Evolutionary conservation across 164 flowering plant genomes (phyloP), one percentile per base, ranked within the genome.

Genomic region (Litsea cubeba): DNA sequence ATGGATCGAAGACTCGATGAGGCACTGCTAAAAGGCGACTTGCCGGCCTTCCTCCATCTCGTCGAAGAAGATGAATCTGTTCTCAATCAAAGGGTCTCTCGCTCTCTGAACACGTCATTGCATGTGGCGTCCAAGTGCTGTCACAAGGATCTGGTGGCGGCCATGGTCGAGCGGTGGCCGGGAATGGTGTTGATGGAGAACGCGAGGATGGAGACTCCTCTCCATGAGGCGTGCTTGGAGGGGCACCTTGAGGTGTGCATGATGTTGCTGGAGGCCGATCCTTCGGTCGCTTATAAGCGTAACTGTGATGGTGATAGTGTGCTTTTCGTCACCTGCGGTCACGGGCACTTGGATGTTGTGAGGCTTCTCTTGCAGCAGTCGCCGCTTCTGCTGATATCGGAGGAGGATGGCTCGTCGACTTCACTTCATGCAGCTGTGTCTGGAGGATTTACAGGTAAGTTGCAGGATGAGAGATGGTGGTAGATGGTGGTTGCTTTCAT

Each of bases 181-280:
- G 83, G 69, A 7, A 69, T 84, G 83, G 76, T 68, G 72, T 7
- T 26, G 7, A 77, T 70, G 0, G 80, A 80, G 77, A 84, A 84
- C 46, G 62, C 68, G 69, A 76, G 30, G 25, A n/a, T 78, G 75
- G 83, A 84, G 77, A 84, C 84, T 5, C 84, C 86, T 28, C 68
- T 78, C 23, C 82, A 84, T 25, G 79, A 74, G 64, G 86, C 82
- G 0, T 78, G 84, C 46, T 54, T 80, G 1, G 50, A 76, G 28
- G 83, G 84, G 12, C 22, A 75, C 50, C 26, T 65, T 15, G 32
- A 62, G 3, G 62, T 75, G 23, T 7, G 68, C 15, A 51, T 3
- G 49, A 62, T 79, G 14, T n/a, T 79, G 58, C 7, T 79, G 54
- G 75, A 72, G 24, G 72, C 15, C 4, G 46, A 71, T 68, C 72